Evolutionary conservation across 169 alveolate species (phyloP), one percentile per base, ranked within the genome.

Genomic region (Eimeria praecox): DNA sequence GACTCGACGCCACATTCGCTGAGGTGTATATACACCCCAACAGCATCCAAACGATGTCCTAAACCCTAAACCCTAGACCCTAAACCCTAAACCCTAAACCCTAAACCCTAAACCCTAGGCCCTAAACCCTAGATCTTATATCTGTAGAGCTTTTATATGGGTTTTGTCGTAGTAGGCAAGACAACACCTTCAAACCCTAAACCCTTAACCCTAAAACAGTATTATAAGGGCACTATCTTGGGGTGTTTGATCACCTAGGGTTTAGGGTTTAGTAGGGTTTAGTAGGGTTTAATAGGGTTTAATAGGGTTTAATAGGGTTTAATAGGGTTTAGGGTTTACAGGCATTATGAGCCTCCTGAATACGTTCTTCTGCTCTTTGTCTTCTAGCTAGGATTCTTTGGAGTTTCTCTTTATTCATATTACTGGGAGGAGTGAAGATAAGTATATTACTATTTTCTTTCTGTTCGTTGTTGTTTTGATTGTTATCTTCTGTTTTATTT

Each of bases 321-420:
- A 69, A 44, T 69, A 69, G 80, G 80, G 80, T 69, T 69, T 69
- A 69, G 80, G 80, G 80, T 44, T 38, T 77, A 40, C 87, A 30
- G 42, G 56, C 87, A 77, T 24, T 40, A 10, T 77, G 46, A 3
- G 87, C 59, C 62, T 77, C 87, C 27, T 77, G 27, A 44, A 77
- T 77, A 12, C 35, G 42, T 10, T 40, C 62, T 22, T 77, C 56
- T 8, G 87, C 87, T 22, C 87, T 77, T 38, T 44, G 10, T 22
- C 87, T 77, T 42, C 87, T 77, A 12, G 9, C 56, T 40, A 77
- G 27, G 24, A 77, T 77, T 22, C 87, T 35, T 77, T 40, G 87
- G 5, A 77, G 30, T 42, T 44, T 38, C 24, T 77, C 87, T 44
- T 77, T 77, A 40, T 77, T 77, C 14, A n/a, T 30, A 77, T 56